Conservation (phyloP, 108 stramenopile genomes). For the Mediolabrus comicus region DNA sequence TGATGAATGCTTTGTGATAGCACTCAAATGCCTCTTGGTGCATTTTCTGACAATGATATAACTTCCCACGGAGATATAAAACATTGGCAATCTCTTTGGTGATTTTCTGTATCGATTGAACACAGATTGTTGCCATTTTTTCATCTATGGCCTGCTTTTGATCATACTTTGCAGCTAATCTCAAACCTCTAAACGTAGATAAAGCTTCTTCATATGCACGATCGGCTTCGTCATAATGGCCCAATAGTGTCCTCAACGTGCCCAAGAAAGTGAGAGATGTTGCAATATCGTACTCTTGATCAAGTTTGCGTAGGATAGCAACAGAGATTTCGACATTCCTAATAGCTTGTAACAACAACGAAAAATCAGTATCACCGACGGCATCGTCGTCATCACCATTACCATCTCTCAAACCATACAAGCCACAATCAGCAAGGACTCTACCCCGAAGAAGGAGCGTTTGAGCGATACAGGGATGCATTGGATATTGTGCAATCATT, state of each 20-base stretch:
- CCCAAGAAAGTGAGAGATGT: conserved; percentile 35
- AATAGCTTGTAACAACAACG: conserved; percentile 36
- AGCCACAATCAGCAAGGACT: conserved; percentile 37
- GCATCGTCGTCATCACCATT: neutral
- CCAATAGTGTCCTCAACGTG: conserved; percentile 24
- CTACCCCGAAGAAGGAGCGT: conserved; percentile 42
- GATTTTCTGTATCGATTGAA: conserved; percentile 4
- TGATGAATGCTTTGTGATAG: conserved; percentile 23
- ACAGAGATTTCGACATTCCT: conserved; percentile 42
- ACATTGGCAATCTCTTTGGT: conserved; percentile 21
- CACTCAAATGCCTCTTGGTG: conserved; percentile 31
- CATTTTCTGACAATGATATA: conserved; percentile 20
- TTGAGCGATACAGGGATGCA: conserved; percentile 35
- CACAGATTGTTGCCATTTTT: conserved; percentile 5
- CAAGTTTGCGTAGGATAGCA: conserved; percentile 38
- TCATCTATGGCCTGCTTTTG: conserved; percentile 13
- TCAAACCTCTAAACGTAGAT: conserved; percentile 14
- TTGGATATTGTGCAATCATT: conserved; percentile 42
- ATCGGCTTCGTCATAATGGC: conserved; percentile 27
- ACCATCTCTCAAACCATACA: conserved; percentile 13
- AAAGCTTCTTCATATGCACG: conserved; percentile 39
- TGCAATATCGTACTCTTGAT: conserved; percentile 29
- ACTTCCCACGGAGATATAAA: conserved; percentile 31
- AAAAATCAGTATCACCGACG: conserved; percentile 13
- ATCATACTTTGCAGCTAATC: neutral